These are phyloP conservation scores for Heterobasidion parviporum DNA, from an alignment of 1,284 basidiomycete genomes.

Conservation along the genomic window DNA sequence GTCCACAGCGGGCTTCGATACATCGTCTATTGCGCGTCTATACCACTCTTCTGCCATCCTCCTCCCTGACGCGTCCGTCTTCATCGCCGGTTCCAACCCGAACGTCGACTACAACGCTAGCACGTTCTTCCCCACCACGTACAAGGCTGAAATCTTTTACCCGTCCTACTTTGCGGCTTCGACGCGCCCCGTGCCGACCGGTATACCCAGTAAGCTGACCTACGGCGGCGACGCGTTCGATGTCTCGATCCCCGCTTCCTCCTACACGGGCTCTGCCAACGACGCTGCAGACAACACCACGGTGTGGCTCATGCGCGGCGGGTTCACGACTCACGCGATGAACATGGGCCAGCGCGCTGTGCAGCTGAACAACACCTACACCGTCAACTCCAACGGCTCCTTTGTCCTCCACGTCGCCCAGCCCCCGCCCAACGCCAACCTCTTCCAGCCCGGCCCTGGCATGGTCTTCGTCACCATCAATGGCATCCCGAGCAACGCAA, in stretches of 20 bases:
- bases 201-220: constrained; percentile 63
- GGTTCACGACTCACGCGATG: constrained; percentile 93
- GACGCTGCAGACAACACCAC: constrained; percentile 70
- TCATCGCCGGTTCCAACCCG: constrained; percentile 90
- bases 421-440: constrained; percentile 72
- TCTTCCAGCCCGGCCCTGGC: constrained; percentile 83
- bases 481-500: constrained; percentile 78
- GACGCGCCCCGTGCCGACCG: constrained; percentile 63
- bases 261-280: constrained; percentile 63
- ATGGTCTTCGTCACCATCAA: constrained; percentile 75
- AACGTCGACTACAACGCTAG: constrained; percentile 76
- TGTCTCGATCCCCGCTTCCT: constrained; percentile 49
- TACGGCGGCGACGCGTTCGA: constrained; percentile 87
- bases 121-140: constrained; percentile 77
- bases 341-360: constrained; percentile 86
- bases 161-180: constrained; percentile 74
- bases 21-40: constrained; percentile 63
- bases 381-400: constrained; percentile 69
- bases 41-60: constrained; percentile 90
- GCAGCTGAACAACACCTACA: constrained; percentile 76
- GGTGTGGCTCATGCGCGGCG: constrained; percentile 76
- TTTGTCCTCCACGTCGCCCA: constrained; percentile 73
- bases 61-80: constrained; percentile 79
- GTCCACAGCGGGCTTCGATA: constrained; percentile 57
- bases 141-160: constrained; percentile 83